Evolutionary conservation across 2,329 filamentous ascomycete genomes (phyloP).

Genomic region (Colletotrichum godetiae): DNA sequence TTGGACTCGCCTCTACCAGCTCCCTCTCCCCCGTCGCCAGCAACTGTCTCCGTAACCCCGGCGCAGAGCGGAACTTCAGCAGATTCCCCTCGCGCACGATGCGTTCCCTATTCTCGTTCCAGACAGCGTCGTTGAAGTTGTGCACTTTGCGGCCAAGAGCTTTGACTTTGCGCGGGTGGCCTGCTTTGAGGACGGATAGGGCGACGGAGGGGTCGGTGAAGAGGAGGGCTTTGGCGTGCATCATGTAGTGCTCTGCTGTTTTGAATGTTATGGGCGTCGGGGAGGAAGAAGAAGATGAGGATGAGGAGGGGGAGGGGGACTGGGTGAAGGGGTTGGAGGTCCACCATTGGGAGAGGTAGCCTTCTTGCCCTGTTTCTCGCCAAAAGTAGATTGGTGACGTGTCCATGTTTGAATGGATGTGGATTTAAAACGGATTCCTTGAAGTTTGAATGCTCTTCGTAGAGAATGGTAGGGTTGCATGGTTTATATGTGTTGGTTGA

Average conservation of each 20-base stretch:
- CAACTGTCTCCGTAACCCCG: slow-evolving; percentile 59
- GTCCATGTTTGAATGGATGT: neutral
- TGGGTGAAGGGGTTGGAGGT: slow-evolving; percentile 41
- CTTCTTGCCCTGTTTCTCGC: slow-evolving; percentile 57
- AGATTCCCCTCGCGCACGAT: slow-evolving; percentile 70
- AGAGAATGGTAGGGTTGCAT: neutral
- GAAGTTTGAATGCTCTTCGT: neutral
- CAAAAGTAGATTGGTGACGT: slow-evolving; percentile 56
- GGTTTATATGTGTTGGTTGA: neutral
- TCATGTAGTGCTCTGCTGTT: slow-evolving; percentile 69
- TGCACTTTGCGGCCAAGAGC: slow-evolving; percentile 65
- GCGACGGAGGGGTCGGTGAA: slow-evolving; percentile 59
- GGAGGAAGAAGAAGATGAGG: slow-evolving; percentile 54
- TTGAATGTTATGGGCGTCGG: slow-evolving; percentile 52
- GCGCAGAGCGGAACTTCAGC: slow-evolving; percentile 67
- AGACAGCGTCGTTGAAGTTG: slow-evolving; percentile 62
- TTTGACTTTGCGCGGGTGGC: slow-evolving; percentile 60
- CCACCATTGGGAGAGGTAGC: slow-evolving; percentile 75
- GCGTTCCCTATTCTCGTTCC: slow-evolving; percentile 60
- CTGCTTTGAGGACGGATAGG: slow-evolving; percentile 58
- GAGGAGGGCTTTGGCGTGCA: slow-evolving; percentile 63
- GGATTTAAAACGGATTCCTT: neutral
- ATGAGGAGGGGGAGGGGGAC: slow-evolving; percentile 56
- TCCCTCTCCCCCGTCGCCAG: slow-evolving; percentile 69
- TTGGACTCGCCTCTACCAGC: slow-evolving; percentile 71